These are phyloP conservation scores for Viola odorata DNA, from an alignment of 345 rosid genomes.

Conservation along the genomic window DNA sequence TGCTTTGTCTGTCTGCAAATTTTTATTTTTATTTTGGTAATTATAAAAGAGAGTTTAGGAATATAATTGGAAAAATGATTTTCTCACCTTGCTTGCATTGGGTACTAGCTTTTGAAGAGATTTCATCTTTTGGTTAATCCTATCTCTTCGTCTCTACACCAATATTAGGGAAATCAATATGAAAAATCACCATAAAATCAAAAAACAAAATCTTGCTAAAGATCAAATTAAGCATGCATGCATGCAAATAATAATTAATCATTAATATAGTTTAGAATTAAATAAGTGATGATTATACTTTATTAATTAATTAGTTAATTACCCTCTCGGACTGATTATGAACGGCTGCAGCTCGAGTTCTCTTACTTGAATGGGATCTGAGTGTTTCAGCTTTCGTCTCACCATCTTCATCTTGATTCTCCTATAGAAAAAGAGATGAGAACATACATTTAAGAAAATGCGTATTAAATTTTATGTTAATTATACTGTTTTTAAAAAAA, in stretches of 20 bases:
- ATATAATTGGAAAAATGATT: not conserved
- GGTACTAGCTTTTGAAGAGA: conserved; percentile 73
- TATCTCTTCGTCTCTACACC: conserved; percentile 52
- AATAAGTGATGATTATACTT: too few species aligned
- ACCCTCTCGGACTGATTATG: conserved; percentile 67
- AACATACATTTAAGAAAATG: not conserved
- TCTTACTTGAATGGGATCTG: conserved; percentile 34
- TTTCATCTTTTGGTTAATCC: conserved; percentile 70
- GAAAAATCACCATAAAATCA: not conserved
- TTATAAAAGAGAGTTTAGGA: not conserved
- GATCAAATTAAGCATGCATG: not conserved
- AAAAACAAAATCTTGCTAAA: not conserved
- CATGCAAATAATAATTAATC: not conserved
- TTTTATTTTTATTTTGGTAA: not conserved
- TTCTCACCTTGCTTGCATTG: conserved; percentile 50
- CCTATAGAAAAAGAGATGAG: too few species aligned
- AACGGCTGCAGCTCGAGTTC: conserved; percentile 41
- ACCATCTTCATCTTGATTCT: conserved; percentile 43
- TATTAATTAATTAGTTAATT: not conserved
- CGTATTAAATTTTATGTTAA: too few species aligned
- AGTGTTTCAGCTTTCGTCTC: conserved; percentile 34
- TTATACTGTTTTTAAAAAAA: too few species aligned
- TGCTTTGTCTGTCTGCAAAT: conserved; percentile 51
- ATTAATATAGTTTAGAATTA: too few species aligned
- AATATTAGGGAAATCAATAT: not conserved